Evolutionary conservation across 169 alveolate genomes (phyloP), one percentile per base, ranked within the genome.

Genomic region (Cryptosporidium bovis): DNA sequence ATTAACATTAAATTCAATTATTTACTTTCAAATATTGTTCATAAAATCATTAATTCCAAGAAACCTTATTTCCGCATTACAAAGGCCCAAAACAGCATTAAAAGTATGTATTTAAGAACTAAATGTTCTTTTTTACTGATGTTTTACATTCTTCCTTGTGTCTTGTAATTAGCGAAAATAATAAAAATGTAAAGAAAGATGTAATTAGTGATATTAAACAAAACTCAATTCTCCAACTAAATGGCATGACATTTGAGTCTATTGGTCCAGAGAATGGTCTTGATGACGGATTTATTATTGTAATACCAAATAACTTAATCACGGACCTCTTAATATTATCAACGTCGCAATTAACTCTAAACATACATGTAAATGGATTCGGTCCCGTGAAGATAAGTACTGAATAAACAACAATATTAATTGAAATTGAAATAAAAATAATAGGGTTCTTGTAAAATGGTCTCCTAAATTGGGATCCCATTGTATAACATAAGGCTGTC

Each of bases 341-440:
- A 58, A 93, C 96, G 55, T 94, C 93, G 82, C 98, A 95, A 91
- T 95, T 95, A 83, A 94, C 93, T 58, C 98, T 94, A 87, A 94
- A 94, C 56, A 95, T 83, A 82, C 98, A 95, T 31, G 97, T 89
- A 66, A 95, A 69, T 36, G 71, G 84, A 82, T 90, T 92, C 2
- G 98, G 97, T 36, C 95, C 95, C 27, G 95, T 84, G 64, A 95
- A 83, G 8, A 94, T 71, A 58, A 95, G 67, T 33, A 27, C 33
- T 10, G 65, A 6, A 51, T 36, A 77, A 0, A 77, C 69, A 15
- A 60, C 6, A 3, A 48, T 31, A 66, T 77, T 77, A 48, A 60
- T 40, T 5, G 18, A 1, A 3, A 77, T 2, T 31, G 87, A 71
- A 44, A 77, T 33, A 10, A 77, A 24, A 13, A 77, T 27, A 20